phyloP scores from a whole-genome alignment of 495 filamentous ascomycete species.

The Talaromyces thailandensis region DNA sequence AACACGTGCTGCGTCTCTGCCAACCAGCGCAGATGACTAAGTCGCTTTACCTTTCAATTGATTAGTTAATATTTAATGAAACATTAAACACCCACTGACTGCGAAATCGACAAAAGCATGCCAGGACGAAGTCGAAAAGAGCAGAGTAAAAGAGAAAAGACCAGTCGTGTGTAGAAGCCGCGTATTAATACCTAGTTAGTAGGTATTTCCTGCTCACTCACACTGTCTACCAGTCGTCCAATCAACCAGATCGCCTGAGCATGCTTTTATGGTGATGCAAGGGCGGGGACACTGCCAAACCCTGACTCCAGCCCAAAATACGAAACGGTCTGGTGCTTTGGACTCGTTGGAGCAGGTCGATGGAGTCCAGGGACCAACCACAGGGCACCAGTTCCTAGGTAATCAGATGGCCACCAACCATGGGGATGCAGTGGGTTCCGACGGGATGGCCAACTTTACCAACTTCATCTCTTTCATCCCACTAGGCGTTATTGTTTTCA shows the following conservation, averaged over 20 bases:
- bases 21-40: not conserved
- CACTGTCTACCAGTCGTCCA: not conserved
- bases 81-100: not conserved
- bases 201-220: not conserved
- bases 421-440: not conserved
- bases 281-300: not conserved
- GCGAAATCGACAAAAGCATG: not conserved
- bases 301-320: constrained; percentile 1
- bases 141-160: not conserved
- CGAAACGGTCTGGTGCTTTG: not conserved
- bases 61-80: no score
- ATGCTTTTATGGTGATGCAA: not conserved
- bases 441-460: not conserved
- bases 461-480: not conserved
- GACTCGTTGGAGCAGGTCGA: not conserved
- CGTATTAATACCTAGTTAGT: no score
- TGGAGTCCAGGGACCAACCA: not conserved
- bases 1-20: not conserved
- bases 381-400: not conserved
- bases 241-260: not conserved
- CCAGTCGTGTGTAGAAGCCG: not conserved
- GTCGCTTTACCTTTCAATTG: not conserved
- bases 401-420: not conserved
- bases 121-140: not conserved
- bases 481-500: not conserved